Percentiles rank a stretch among this genome's conserved stretches.
phyloP scores from a whole-genome alignment of 2,329 filamentous ascomycete species.

The Fusarium xylarioides region DNA sequence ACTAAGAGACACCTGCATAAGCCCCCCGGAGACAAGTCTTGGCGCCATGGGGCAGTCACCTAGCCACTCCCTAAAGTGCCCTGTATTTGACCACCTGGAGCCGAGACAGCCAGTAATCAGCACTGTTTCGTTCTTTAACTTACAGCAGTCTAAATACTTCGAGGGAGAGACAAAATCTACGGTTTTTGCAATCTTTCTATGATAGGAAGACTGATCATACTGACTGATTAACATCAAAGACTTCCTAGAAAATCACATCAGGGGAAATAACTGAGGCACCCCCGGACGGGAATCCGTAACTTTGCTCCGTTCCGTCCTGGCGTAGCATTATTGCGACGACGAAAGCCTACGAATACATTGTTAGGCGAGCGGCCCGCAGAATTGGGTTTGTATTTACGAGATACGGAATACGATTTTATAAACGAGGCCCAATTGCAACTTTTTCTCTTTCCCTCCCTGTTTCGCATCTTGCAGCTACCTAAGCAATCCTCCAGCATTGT shows the following conservation, averaged over 20 bases:
- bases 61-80: background rate
- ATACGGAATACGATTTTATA: conserved; percentile 17
- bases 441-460: background rate
- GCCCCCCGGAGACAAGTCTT: background rate
- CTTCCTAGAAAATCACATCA: background rate
- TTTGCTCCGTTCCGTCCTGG: background rate
- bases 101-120: background rate
- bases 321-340: conserved; percentile 10
- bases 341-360: background rate
- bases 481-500: background rate
- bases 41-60: background rate
- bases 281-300: background rate
- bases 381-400: conserved; percentile 11
- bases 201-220: background rate
- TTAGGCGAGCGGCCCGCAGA: background rate
- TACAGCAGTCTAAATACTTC: background rate
- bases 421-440: conserved; percentile 6
- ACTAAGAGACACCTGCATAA: background rate
- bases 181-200: background rate
- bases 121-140: background rate
- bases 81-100: background rate
- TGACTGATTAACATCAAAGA: background rate
- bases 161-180: background rate
- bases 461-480: background rate
- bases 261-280: background rate